Conservation (phyloP, 2,329 filamentous ascomycete genomes). For the Periconia digitata region DNA sequence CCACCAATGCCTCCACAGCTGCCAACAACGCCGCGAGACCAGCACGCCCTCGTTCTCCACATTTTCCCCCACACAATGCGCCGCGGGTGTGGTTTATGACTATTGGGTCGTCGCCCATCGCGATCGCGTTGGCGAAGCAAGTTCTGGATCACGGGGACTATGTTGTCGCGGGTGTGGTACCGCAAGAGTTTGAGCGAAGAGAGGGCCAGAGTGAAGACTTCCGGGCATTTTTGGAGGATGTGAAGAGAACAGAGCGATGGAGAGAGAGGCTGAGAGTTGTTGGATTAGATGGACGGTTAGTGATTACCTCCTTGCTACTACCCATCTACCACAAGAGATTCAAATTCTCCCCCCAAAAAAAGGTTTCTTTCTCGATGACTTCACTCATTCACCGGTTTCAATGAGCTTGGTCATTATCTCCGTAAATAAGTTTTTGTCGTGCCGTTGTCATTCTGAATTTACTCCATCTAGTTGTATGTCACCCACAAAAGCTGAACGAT, state of each 20-base stretch:
- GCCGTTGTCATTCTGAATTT: neutral
- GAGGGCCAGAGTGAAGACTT: slow-evolving; percentile 73
- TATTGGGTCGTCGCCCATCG: slow-evolving; percentile 80
- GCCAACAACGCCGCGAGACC: slow-evolving; percentile 41
- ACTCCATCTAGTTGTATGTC: neutral
- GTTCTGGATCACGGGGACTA: slow-evolving; percentile 90
- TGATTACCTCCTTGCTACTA: neutral
- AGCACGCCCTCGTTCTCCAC: slow-evolving; percentile 44
- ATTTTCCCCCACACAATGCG: slow-evolving; percentile 62
- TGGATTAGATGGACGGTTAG: slow-evolving; percentile 58
- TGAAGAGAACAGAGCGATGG: slow-evolving; percentile 74
- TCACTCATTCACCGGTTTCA: neutral
- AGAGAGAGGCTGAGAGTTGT: slow-evolving; percentile 70
- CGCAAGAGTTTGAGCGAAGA: slow-evolving; percentile 73
- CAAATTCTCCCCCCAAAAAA: too few relatives aligned
- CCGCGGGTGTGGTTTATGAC: slow-evolving; percentile 94
- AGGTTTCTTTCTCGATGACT: too few relatives aligned
- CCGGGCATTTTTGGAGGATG: slow-evolving; percentile 71
- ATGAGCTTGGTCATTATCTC: neutral
- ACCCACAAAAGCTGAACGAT: neutral
- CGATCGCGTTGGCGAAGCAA: slow-evolving; percentile 77
- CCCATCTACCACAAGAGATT: too few relatives aligned
- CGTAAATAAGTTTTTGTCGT: neutral
- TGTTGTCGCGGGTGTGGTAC: slow-evolving; percentile 80
- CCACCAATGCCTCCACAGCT: slow-evolving; percentile 17